Evolutionary conservation across 1,139 yeast genomes (phyloP).

Genomic region (Yamadazyma diddensiae): DNA sequence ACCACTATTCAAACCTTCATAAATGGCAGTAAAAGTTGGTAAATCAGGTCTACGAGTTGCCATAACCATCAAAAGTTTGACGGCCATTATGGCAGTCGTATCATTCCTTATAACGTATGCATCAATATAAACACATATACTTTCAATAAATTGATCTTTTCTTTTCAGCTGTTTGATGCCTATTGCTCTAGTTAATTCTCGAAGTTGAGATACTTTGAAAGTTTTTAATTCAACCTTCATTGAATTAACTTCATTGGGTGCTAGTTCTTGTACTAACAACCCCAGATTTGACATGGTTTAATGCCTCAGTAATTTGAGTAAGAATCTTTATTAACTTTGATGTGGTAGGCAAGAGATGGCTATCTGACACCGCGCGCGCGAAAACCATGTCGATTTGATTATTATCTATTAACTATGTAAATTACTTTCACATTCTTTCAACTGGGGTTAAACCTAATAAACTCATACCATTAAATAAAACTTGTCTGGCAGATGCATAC

Average conservation of each 20-base stretch:
- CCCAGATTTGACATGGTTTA: constrained; percentile 1
- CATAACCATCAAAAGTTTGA: constrained; percentile 3
- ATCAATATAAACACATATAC: constrained; percentile 2
- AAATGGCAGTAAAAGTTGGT: constrained; percentile 4
- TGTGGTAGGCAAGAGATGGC: too few relatives aligned
- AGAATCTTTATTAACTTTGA: too few relatives aligned
- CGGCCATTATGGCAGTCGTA: constrained; percentile 3
- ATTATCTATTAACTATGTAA: constrained; percentile 1
- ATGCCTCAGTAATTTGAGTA: too few relatives aligned
- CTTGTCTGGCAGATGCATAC: constrained; percentile 88
- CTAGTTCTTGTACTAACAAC: neutral
- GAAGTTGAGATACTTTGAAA: constrained; percentile 10
- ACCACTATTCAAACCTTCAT: constrained; percentile 2
- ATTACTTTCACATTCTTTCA: constrained; percentile 77
- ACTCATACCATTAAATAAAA: constrained; percentile 85
- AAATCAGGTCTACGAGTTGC: constrained; percentile 4
- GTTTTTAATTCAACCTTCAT: constrained; percentile 1
- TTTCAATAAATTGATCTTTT: constrained; percentile 6
- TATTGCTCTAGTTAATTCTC: constrained; percentile 10
- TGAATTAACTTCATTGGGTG: neutral
- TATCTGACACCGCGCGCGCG: too few relatives aligned
- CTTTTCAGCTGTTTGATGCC: constrained; percentile 2
- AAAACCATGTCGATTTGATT: too few relatives aligned
- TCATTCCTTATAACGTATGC: neutral
- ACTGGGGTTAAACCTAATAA: constrained; percentile 95